A percentile compares a stretch with the other conserved stretches of the same genome.
These are phyloP conservation scores for Miscanthus lutarioriparius DNA, from an alignment of 176 grass and related monocot species.

Conservation along the genomic window DNA sequence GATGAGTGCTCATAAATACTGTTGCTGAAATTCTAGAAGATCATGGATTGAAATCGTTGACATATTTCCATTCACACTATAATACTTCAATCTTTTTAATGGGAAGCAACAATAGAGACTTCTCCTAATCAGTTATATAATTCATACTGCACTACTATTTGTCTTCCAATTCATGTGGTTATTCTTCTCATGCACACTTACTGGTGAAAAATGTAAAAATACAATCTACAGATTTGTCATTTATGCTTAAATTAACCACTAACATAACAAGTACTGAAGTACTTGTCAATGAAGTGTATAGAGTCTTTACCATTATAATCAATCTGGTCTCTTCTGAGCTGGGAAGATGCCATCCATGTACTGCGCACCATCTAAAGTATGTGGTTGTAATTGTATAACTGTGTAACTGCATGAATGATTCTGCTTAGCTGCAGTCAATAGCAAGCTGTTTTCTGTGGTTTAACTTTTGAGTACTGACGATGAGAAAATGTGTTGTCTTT, in stretches of 20 bases:
- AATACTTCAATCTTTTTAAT: not conserved
- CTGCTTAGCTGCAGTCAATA: not conserved
- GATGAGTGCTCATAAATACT: not conserved
- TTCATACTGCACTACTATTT: not conserved
- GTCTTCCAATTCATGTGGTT: not conserved
- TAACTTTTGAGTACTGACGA: not conserved
- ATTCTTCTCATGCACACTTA: not conserved
- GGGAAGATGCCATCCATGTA: not conserved
- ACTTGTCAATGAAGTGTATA: not conserved
- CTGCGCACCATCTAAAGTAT: not conserved
- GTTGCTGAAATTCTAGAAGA: not conserved
- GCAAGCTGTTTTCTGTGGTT: not conserved
- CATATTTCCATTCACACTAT: not conserved
- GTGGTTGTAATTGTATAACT: not conserved
- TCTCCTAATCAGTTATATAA: not conserved
- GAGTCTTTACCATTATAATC: not conserved
- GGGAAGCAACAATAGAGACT: not conserved
- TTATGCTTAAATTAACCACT: not conserved
- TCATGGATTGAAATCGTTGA: not conserved
- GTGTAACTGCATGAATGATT: not conserved
- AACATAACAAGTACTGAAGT: not conserved
- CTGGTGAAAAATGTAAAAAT: not conserved
- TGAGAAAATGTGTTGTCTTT: not conserved
- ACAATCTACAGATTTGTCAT: not conserved
- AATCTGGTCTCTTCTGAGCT: not conserved